A percentile compares a stretch with the other conserved stretches of the same genome.
Conservation (phyloP, 129 eudicot genomes). For the Flaveria sonorensis region DNA sequence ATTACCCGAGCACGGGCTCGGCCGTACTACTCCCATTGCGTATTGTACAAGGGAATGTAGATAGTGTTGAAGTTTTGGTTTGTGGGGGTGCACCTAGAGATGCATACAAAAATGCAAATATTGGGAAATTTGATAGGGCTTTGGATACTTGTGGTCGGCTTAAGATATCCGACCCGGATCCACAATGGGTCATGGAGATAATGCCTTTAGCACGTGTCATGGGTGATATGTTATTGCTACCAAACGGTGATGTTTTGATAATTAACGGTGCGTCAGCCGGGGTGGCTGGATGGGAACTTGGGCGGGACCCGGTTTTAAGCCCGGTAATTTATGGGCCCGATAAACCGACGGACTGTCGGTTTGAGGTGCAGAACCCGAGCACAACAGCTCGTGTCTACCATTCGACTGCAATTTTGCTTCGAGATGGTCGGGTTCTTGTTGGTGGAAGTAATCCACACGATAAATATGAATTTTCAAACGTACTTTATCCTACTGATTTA, state of each 20-base stretch:
- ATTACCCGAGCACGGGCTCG: slow-evolving; percentile 87
- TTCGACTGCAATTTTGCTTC: slow-evolving; percentile 56
- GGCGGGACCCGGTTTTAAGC: slow-evolving; percentile 58
- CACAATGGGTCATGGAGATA: slow-evolving; percentile 67
- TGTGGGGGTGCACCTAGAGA: slow-evolving; percentile 83
- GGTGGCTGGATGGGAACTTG: slow-evolving; percentile 72
- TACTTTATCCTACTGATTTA: slow-evolving; percentile 66
- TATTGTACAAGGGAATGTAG: slow-evolving; percentile 37
- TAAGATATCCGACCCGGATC: slow-evolving; percentile 59
- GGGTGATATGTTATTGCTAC: slow-evolving; percentile 77
- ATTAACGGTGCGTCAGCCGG: slow-evolving; percentile 65
- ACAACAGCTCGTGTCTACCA: slow-evolving; percentile 72
- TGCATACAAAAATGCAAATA: slow-evolving; percentile 41
- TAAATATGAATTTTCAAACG: slow-evolving; percentile 51
- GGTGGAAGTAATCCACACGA: slow-evolving; percentile 72
- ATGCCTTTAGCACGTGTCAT: slow-evolving; percentile 79
- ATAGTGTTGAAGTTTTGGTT: slow-evolving; percentile 56
- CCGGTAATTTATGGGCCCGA: slow-evolving; percentile 60
- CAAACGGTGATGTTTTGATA: slow-evolving; percentile 56
- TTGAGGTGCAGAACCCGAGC: slow-evolving; percentile 48
- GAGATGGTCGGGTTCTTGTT: slow-evolving; percentile 71
- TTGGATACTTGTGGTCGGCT: slow-evolving; percentile 60
- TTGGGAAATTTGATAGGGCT: slow-evolving; percentile 51
- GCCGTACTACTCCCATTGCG: slow-evolving; percentile 76
- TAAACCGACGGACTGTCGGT: slow-evolving; percentile 31